Base-by-base conservation (phyloP, 148 eudicot genomes). In the Amaranthus cruentus region DNA sequence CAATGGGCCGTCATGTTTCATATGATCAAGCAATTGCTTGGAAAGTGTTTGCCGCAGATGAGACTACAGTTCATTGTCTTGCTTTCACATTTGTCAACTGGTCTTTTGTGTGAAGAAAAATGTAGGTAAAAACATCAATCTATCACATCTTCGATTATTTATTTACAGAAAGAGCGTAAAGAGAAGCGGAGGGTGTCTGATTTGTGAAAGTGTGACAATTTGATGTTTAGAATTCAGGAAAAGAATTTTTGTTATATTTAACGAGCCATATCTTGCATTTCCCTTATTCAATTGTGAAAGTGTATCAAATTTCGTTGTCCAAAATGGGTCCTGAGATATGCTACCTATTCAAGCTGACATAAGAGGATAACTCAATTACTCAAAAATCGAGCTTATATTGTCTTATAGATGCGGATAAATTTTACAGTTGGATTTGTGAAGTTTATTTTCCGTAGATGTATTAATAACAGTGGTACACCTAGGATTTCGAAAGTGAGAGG, bases 61-160 rank as follows among this genome's bases (percentile, higher is more conserved):
- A 89, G 63, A 84, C 82, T 52, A 76, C 79, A 9, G 87, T 89
- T 72, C 98, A 94, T 75, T 94, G 98, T 78, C 87, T 94, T 18
- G 98, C 98, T 70, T 87, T 94, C 79, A 84, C 93, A 21, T 94
- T 94, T 72, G 83, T 91, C 47, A 94, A 94, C 81, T 94, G 98
- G 98, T 94, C 96, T 43, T 94, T 94, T 74, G 89, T 87, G 72
- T 91, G 84, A 83, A 51, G 43, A 59, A 18, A 9, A 43, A 59
- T 44, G 51, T 58, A 18, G 78, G 66, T 4, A 47, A 58, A 47
- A 47, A 14, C 3, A 6, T 66, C 43, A 21, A 70, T 62, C 50
- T 43, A 70, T 48, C 54, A 4, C 50, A 7, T 49, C 57, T 63
- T 58, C 47, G 49, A 43, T 65, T 14, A 7, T 71, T 6, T 65